phyloP scores from a whole-genome alignment of 2,329 filamentous ascomycete species.

The Kalaharituber pfeilii region DNA sequence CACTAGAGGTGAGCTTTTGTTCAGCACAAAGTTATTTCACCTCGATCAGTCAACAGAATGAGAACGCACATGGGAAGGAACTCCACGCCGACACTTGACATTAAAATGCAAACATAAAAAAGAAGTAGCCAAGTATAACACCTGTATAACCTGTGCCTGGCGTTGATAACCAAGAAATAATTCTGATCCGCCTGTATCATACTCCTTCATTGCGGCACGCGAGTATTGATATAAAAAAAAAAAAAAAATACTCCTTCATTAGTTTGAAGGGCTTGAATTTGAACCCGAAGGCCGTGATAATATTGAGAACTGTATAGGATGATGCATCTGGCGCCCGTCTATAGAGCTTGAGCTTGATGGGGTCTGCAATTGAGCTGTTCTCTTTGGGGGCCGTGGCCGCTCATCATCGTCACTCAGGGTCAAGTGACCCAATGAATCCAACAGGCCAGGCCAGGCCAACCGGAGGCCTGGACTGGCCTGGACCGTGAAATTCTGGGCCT shows the following conservation, averaged over 20 bases:
- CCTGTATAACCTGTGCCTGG: too few relatives aligned
- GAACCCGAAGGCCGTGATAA: slow-evolving; percentile 4
- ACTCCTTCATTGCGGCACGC: too few relatives aligned
- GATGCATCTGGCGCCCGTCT: neutral
- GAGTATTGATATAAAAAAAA: too few relatives aligned
- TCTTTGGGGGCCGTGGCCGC: slow-evolving; percentile 29
- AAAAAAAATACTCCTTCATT: too few relatives aligned
- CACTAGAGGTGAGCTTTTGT: neutral
- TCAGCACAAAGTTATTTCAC: too few relatives aligned
- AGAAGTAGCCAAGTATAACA: neutral
- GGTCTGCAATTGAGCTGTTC: too few relatives aligned
- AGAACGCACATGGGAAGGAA: too few relatives aligned
- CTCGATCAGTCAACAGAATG: neutral
- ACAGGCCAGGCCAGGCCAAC: too few relatives aligned
- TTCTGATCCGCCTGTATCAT: neutral
- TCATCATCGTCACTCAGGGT: slow-evolving; percentile 40
- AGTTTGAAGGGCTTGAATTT: slow-evolving; percentile 9
- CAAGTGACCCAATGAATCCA: too few relatives aligned
- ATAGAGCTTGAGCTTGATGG: too few relatives aligned
- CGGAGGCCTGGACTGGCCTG: too few relatives aligned
- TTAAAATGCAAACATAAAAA: neutral
- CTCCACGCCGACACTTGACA: neutral
- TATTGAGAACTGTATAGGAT: slow-evolving; percentile 23
- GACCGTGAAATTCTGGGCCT: too few relatives aligned
- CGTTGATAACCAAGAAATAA: neutral